Conservation (phyloP, 371 early-diverging fungal genomes). For the Apophysomyces trapeziformis region DNA sequence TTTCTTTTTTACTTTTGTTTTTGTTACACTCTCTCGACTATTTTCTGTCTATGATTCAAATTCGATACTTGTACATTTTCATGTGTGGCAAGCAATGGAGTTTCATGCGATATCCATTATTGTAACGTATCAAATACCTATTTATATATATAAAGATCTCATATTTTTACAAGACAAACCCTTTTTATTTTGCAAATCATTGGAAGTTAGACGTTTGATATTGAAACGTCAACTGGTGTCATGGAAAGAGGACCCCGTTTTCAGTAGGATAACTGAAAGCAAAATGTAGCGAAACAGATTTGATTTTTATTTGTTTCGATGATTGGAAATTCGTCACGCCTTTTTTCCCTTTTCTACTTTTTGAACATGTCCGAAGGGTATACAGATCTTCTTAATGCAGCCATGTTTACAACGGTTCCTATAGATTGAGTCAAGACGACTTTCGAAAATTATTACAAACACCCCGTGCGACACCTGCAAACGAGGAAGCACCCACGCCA, state of each 20-base stretch:
- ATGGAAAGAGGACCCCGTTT: too few relatives aligned
- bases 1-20: background rate
- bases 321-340: too few relatives aligned
- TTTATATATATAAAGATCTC: background rate
- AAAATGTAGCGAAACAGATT: too few relatives aligned
- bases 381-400: background rate
- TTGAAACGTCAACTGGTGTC: too few relatives aligned
- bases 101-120: slow-evolving; percentile 1
- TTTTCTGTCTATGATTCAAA: slow-evolving; percentile 9
- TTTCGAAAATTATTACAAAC: slow-evolving; percentile 81
- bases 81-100: slow-evolving; percentile 10
- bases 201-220: too few relatives aligned
- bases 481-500: slow-evolving; percentile 12
- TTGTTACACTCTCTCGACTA: background rate
- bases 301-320: too few relatives aligned
- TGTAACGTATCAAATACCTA: slow-evolving; percentile 8
- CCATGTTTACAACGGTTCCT: background rate
- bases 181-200: too few relatives aligned
- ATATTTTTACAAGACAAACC: background rate
- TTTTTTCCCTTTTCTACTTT: too few relatives aligned
- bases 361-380: slow-evolving; percentile 3
- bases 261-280: too few relatives aligned
- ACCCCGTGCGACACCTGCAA: slow-evolving; percentile 57
- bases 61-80: slow-evolving; percentile 10
- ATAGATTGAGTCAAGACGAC: slow-evolving; percentile 77